Evolutionary conservation across 1,284 basidiomycete species (phyloP).

Genomic region (Boletus putidus): DNA sequence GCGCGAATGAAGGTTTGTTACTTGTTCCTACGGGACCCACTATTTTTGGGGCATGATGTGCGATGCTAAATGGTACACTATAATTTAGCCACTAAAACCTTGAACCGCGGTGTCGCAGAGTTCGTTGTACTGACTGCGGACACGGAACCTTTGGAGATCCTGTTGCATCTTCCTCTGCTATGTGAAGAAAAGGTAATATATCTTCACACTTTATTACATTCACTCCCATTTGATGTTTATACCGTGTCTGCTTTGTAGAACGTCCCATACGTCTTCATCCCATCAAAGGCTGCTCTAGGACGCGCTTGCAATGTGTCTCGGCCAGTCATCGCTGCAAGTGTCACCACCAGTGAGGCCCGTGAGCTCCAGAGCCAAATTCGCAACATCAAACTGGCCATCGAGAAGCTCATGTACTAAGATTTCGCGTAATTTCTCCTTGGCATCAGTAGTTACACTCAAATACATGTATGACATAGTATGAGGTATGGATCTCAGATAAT

Average conservation of each 20-base stretch:
- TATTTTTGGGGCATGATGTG: not conserved
- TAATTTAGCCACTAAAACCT: constrained; percentile 84
- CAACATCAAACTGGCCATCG: constrained; percentile 86
- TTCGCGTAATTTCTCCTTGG: constrained; percentile 5
- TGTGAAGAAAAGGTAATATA: constrained; percentile 92
- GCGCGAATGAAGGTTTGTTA: constrained; percentile 85
- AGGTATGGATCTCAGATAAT: constrained; percentile 1
- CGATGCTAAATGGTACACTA: constrained; percentile 9
- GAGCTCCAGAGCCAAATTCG: constrained; percentile 91
- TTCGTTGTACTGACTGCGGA: constrained; percentile 98
- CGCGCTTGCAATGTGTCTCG: constrained; percentile 95
- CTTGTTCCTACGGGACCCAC: not conserved
- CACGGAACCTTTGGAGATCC: constrained; percentile 96
- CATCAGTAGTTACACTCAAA: constrained; percentile 17
- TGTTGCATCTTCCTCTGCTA: constrained; percentile 94
- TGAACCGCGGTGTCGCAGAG: constrained; percentile 98
- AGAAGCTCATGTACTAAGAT: constrained; percentile 53
- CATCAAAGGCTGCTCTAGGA: constrained; percentile 92
- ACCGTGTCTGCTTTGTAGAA: constrained; percentile 54
- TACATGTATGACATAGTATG: constrained; percentile 16
- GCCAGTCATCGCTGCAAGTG: constrained; percentile 92
- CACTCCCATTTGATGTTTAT: not conserved
- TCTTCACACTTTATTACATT: not conserved
- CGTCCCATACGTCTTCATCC: constrained; percentile 95
- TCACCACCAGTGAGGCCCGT: constrained; percentile 94